Base-by-base conservation (phyloP, 768 basidiomycete species). In the Candolleomyces efflorescens region DNA sequence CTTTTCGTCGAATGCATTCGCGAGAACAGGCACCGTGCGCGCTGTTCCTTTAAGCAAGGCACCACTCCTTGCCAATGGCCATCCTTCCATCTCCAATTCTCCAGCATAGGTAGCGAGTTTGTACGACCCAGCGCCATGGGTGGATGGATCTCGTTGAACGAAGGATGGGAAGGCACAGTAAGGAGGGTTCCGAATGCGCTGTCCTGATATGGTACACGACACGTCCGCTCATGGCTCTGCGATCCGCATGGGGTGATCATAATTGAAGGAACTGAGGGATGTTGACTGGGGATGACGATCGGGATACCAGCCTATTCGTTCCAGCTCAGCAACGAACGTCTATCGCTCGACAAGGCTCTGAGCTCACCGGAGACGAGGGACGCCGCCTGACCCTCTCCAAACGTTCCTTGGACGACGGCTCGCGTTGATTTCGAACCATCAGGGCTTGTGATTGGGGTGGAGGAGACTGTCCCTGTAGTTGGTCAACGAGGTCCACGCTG, bases 51-150 rank as follows among this genome's bases (percentile, higher is more conserved):
- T 13, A 78, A 65, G 6, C 71, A 71, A 7, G 81, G 80, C 52
- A 83, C 57, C 26, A 78, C 67, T 9, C 76, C 81, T 59, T 73
- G 69, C 83, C 83, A 84, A 62, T 81, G 84, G 4, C 84, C 84
- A 58, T 75, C 68, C 50, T 68, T 64, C 72, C 80, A 84, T 47
- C 68, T 69, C 82, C 82, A 83, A 7, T 71, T 63, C 11, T 75
- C 67, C 0, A 76, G 65, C 7, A 60, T 58, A 26, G 74, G 73
- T n/a, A 65, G 54, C 9, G 62, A 53, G 55, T 58, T 58, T 52
- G 67, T 60, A 15, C n/a, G 15, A 38, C 32, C 11, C 32, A 22
- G 4, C 59, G 55, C 52, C 66, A 75, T 71, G 5, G 80, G 82
- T 46, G 82, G 82, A 62, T 76, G 77, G n/a, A 67, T 64, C 45